Percentiles rank a stretch among this genome's conserved stretches.
Evolutionary conservation across 371 early-diverging fungal genomes (phyloP).

Genomic region (Dinochytrium kinnereticum): DNA sequence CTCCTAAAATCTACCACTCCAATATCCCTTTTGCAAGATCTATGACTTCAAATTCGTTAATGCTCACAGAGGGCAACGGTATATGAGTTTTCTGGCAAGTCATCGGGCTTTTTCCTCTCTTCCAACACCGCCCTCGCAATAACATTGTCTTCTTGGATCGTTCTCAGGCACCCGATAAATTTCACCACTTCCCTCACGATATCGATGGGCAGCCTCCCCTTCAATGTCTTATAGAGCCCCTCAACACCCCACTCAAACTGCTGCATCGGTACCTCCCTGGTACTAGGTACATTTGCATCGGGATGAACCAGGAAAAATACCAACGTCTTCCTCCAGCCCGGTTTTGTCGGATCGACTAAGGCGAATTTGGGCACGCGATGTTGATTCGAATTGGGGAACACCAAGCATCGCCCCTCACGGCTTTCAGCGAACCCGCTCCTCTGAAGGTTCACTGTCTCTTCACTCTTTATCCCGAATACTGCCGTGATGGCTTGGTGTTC

Average conservation of each 20-base stretch:
- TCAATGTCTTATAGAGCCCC: conserved; percentile 4
- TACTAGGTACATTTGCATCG: conserved; percentile 35
- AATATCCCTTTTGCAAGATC: too few relatives aligned
- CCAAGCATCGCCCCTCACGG: conserved; percentile 55
- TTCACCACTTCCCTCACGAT: not conserved
- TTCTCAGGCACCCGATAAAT: not conserved
- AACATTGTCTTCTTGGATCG: not conserved
- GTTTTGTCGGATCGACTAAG: conserved; percentile 52
- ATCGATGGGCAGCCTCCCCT: not conserved
- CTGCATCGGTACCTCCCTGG: conserved; percentile 53
- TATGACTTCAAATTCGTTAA: too few relatives aligned
- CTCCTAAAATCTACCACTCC: too few relatives aligned
- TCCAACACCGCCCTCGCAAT: conserved; percentile 1
- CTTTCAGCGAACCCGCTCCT: conserved; percentile 21
- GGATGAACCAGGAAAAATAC: conserved; percentile 61
- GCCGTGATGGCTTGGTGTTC: conserved; percentile 13
- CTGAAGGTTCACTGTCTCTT: conserved; percentile 19
- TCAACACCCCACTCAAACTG: conserved; percentile 36
- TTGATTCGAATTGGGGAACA: conserved; percentile 70
- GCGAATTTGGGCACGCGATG: conserved; percentile 56
- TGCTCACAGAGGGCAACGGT: too few relatives aligned
- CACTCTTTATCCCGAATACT: conserved; percentile 20
- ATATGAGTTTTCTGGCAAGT: too few relatives aligned
- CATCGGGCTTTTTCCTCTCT: too few relatives aligned
- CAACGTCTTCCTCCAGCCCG: conserved; percentile 61